Evolutionary conservation across 495 filamentous ascomycete species (phyloP), one percentile per base, ranked within the genome.

Genomic region (Xylaria curta): DNA sequence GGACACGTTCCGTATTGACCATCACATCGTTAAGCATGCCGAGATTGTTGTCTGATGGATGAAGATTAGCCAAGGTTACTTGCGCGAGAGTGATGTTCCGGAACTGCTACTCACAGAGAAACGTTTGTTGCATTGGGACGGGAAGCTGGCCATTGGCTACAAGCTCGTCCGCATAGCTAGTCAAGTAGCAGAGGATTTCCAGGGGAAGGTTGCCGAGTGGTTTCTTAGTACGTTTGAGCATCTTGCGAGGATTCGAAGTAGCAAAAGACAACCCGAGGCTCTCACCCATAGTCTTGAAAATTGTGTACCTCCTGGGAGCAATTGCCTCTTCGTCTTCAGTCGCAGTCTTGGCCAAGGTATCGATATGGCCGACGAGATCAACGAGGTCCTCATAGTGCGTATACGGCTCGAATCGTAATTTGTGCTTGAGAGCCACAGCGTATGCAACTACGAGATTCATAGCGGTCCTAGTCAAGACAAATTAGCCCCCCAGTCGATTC

Each of bases 331-430:
- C 84, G 47, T 86, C 77, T n/a, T 71, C 62, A 58, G 89, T 89
- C 3, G 93, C 94, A 1, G 85, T 82, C 72, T 87, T 89, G 49
- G 94, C 93, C 59, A 92, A 94, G 0, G 89, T 92, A 69, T 89
- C 82, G 31, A 93, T 86, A 73, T 91, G 86, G 10, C 81, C 78
- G 7, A 92, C 84, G 4, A 92, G 79, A 21, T 83, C 83, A 6
- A 81, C 72, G 12, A 93, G 82, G 75, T 93, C 91, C 9, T 86
- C 86, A 76, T 97, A 95, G 68, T 90, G 89, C 26, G 91, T 88
- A 79, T 92, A 94, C 0, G 93, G 92, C 76, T 97, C 93, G 76
- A 94, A 95, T 31, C 94, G 92, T n/a, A 97, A 88, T 76, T 89
- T 91, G 83, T 95, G 94, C 78, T 95, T 97, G 63, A 95, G 85